Conservation (phyloP, 148 eudicot genomes). For the Gaultheria prostrata region DNA sequence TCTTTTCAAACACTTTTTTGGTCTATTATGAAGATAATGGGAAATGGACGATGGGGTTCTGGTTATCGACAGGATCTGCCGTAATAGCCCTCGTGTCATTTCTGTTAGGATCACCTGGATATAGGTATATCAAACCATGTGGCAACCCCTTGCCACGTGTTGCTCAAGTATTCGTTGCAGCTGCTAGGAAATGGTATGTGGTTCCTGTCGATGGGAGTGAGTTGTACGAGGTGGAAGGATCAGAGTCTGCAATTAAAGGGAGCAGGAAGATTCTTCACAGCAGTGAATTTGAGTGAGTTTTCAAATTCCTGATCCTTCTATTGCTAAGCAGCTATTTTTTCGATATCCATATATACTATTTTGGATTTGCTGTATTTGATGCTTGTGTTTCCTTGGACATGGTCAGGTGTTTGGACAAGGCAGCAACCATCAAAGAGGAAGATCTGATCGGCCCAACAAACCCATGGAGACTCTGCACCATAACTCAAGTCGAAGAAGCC, state of each 20-base stretch:
- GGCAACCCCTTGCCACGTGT: conserved; percentile 90
- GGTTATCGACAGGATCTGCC: conserved; percentile 57
- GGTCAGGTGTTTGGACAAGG: conserved; percentile 73
- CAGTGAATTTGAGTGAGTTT: conserved; percentile 41
- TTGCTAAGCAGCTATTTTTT: background rate
- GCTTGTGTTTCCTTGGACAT: background rate
- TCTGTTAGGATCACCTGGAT: conserved; percentile 45
- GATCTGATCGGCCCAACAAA: conserved; percentile 35
- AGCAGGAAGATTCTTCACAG: conserved; percentile 78
- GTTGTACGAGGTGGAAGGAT: conserved; percentile 68
- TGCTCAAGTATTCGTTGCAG: conserved; percentile 73
- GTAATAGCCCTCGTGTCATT: conserved; percentile 46
- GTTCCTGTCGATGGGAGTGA: conserved; percentile 23
- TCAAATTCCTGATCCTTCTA: background rate
- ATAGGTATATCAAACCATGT: conserved; percentile 55
- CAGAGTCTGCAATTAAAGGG: conserved; percentile 85
- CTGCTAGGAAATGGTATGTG: conserved; percentile 48
- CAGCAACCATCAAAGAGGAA: conserved; percentile 53
- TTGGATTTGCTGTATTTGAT: background rate
- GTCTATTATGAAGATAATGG: conserved; percentile 83
- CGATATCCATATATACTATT: background rate
- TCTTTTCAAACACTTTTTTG: conserved; percentile 81
- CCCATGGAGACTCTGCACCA: conserved; percentile 80
- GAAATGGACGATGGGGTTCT: conserved; percentile 75
- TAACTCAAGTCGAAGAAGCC: conserved; percentile 91